phyloP scores from a whole-genome alignment of 2,329 filamentous ascomycete genomes.

The Apiospora sp. region DNA sequence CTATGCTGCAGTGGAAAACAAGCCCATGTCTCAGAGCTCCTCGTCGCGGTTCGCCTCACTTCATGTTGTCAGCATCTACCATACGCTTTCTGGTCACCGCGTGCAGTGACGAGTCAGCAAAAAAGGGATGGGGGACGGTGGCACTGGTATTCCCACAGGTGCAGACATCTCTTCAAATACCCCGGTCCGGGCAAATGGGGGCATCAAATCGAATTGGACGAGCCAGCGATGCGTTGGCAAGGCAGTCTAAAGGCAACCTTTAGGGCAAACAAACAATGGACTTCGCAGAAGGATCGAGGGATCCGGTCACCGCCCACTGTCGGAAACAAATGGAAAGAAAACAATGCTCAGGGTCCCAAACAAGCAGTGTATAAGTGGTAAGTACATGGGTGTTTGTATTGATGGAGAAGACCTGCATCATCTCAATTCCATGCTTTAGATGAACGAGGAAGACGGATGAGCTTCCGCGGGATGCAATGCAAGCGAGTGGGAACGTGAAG shows the following conservation, averaged over 20 bases:
- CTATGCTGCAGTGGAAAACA: background rate
- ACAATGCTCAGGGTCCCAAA: background rate
- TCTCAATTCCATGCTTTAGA: background rate
- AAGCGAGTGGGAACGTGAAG: background rate
- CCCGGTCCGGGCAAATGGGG: background rate
- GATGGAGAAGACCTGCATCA: background rate
- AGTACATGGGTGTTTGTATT: background rate
- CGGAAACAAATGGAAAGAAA: background rate
- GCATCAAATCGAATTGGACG: background rate
- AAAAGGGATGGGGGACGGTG: background rate
- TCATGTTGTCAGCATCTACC: background rate
- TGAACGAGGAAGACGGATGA: background rate
- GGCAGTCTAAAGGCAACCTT: slow-evolving; percentile 3
- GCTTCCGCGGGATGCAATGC: slow-evolving; percentile 6
- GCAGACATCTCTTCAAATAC: background rate
- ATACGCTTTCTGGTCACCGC: background rate
- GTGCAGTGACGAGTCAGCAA: background rate
- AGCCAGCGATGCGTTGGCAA: slow-evolving; percentile 8
- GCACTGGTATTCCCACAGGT: background rate
- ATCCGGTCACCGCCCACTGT: background rate
- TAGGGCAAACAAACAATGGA: slow-evolving; percentile 6
- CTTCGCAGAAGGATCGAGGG: background rate
- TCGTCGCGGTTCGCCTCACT: background rate
- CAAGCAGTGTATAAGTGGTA: background rate
- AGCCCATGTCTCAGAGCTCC: background rate